phyloP scores from a whole-genome alignment of 345 rosid genomes.

The Erodium maritimum region DNA sequence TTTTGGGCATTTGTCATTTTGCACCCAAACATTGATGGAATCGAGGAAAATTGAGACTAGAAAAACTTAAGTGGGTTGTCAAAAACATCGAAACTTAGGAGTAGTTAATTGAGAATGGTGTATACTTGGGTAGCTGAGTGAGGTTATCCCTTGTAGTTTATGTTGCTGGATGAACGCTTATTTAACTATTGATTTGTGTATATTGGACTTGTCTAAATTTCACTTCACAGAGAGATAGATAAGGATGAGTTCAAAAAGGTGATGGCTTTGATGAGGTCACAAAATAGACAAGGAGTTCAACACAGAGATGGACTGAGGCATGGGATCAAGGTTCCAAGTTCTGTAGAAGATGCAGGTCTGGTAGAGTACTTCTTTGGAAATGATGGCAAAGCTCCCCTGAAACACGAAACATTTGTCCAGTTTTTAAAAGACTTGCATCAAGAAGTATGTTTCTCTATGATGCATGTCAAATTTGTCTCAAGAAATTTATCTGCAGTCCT shows the following conservation, averaged over 20 bases:
- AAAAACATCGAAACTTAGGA: too few species aligned
- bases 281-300: slow-evolving; percentile 62
- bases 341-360: slow-evolving; percentile 79
- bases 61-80: too few species aligned
- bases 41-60: too few species aligned
- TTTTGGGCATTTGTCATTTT: too few species aligned
- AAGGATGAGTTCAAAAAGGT: slow-evolving; percentile 85
- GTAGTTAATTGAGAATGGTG: too few species aligned
- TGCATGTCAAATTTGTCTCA: background rate
- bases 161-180: too few species aligned
- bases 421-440: slow-evolving; percentile 44
- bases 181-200: slow-evolving; percentile 12
- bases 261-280: slow-evolving; percentile 82
- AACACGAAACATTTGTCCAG: slow-evolving; percentile 47
- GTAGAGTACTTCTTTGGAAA: slow-evolving; percentile 73
- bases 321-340: slow-evolving; percentile 49
- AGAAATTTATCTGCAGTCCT: background rate
- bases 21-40: too few species aligned
- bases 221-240: slow-evolving; percentile 53
- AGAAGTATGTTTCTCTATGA: slow-evolving; percentile 25
- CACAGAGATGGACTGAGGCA: slow-evolving; percentile 59
- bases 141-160: too few species aligned
- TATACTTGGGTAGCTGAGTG: too few species aligned
- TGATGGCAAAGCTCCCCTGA: slow-evolving; percentile 56
- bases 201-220: background rate